Evolutionary conservation across 352 stramenopile genomes (phyloP), one percentile per base, ranked within the genome.

Genomic region (Phytophthora quininea): DNA sequence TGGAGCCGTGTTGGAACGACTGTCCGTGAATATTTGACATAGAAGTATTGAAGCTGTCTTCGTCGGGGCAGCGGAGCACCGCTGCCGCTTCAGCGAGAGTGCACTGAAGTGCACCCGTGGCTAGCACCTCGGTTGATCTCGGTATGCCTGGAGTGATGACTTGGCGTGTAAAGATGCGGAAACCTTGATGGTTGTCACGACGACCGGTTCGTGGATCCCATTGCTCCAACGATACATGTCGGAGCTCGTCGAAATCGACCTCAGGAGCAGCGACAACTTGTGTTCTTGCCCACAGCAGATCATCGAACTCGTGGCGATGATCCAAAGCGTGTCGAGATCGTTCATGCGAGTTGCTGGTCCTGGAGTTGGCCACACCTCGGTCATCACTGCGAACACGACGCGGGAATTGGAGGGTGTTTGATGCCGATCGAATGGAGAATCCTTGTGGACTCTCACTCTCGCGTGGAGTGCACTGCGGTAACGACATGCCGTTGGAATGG

Each of bases 11-110:
- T 12, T 73, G 51, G 40, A 85, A 85, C 15, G 58, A 64, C 27
- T 51, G 57, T 12, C 74, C 68, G 50, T 81, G 57, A 12, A 82
- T 59, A 40, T 59, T 74, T 4, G 12, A 11, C 74, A 85, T 83
- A 27, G 58, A 56, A 0, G 58, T 35, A 14, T 51, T 48, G 50
- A 76, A 82, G 6, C 52, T 50, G 24, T 29, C 42, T 27, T 58
- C 55, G 12, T 46, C 61, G 3, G 63, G 48, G 46, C 59, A 69
- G 19, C 67, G 67, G 8, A 85, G 58, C 5, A 81, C 19, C 2
- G 48, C 58, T 11, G 50, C 57, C 61, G 40, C 62, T 61, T 75
- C 62, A 0, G 62, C 62, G 15, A 72, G 35, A 9, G 54, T 71
- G 54, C 73, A 69, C 60, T 71, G 59, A 19, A 85, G 54, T 32